These are phyloP conservation scores for Amauroascus verrucosus DNA, from an alignment of 2,329 filamentous ascomycete species.

Conservation along the genomic window DNA sequence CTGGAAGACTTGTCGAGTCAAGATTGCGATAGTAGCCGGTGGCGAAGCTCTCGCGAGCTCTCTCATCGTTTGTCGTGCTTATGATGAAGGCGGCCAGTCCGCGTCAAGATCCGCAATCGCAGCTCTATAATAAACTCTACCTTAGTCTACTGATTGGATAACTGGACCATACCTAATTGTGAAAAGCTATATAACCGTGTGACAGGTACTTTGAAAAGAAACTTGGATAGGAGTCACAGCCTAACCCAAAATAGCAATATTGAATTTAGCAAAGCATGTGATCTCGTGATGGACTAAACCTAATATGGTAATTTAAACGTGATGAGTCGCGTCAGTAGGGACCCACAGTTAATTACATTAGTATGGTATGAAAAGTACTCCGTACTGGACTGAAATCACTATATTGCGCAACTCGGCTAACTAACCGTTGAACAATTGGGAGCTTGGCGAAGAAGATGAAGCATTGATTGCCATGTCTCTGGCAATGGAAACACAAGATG, in stretches of 20 bases:
- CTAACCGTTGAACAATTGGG: neutral
- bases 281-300: conserved; percentile 1
- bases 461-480: neutral
- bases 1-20: neutral
- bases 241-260: conserved; percentile 1
- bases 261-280: neutral
- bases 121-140: too few species aligned
- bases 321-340: neutral
- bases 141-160: too few species aligned
- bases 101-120: too few species aligned
- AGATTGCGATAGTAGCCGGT: conserved; percentile 2
- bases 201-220: neutral
- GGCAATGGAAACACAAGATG: conserved; percentile 31
- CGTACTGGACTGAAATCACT: neutral
- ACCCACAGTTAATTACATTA: conserved; percentile 1
- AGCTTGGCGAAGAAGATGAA: neutral
- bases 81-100: too few species aligned
- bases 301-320: neutral
- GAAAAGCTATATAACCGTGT: too few species aligned
- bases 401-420: too few species aligned
- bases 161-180: too few species aligned
- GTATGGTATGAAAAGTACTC: neutral
- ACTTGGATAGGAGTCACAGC: too few species aligned
- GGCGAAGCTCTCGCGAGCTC: conserved; percentile 7
- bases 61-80: neutral